A percentile compares a stretch with the other conserved stretches of the same genome.
Evolutionary conservation across 345 rosid genomes (phyloP).

Genomic region (Heritiera fomes): DNA sequence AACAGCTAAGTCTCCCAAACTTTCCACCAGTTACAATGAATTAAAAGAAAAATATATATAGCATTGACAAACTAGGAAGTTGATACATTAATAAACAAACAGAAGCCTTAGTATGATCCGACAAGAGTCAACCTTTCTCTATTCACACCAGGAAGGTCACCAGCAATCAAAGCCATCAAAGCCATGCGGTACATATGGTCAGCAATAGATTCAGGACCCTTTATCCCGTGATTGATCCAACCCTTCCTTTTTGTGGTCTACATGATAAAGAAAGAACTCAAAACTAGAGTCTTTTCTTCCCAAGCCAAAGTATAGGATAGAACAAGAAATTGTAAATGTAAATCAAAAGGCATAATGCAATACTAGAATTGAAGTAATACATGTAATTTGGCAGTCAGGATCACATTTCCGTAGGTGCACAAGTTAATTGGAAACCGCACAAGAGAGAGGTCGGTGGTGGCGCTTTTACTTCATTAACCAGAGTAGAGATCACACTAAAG

Average conservation of each 20-base stretch:
- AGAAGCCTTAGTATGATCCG: not conserved
- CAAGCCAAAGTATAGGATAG: not conserved
- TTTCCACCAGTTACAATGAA: not conserved
- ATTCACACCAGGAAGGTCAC: conserved; percentile 71
- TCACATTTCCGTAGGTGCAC: not conserved
- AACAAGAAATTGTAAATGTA: not conserved
- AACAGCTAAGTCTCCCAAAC: not conserved
- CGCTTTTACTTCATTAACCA: not conserved
- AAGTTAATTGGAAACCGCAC: not conserved
- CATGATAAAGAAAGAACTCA: not conserved
- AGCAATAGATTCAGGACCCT: conserved; percentile 83
- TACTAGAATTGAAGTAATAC: not conserved
- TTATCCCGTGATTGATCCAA: conserved; percentile 86
- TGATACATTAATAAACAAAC: conserved; percentile 5
- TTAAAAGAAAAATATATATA: not conserved
- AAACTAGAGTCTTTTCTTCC: not conserved
- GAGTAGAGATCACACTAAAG: not conserved
- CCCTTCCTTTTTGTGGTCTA: conserved; percentile 95
- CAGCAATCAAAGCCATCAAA: conserved; percentile 79
- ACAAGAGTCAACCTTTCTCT: conserved; percentile 59
- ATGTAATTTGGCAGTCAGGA: not conserved
- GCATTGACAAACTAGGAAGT: not conserved
- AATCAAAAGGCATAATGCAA: not conserved
- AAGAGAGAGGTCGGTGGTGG: not conserved
- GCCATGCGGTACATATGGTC: conserved; percentile 98